Base-by-base conservation (phyloP, 179 eudicot species). In the Corrigiola litoralis region DNA sequence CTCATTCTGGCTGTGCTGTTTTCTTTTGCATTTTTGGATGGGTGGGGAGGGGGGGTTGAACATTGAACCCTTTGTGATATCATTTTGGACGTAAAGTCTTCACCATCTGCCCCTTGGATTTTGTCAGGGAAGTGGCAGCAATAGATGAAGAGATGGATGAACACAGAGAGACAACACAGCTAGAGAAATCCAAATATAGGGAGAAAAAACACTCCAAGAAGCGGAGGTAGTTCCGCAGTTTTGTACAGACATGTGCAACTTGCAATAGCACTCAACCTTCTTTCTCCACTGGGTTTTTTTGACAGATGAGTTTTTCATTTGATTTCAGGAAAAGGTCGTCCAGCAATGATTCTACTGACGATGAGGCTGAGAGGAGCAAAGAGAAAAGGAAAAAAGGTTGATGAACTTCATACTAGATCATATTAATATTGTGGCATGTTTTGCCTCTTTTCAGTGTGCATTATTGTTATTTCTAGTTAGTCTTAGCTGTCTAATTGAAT, bases 351-450 rank as follows among this genome's bases (percentile, higher is more conserved):
- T 71, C 75, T 62, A 45, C 67, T 24, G 82, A 69, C 48, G 36
- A 60, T 4, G 82, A 80, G 27, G 34, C 48, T 50, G 42, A 65
- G 25, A 81, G 69, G 50, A 68, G 74, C 70, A 78, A 70, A 56
- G 79, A 66, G 55, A 74, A 70, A 45, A 52, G 62, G 79, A 71
- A 66, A 74, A 86, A 80, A 89, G 97, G 97, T 85, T 61, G 3
- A 11, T 7, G 6, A 18, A 5, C 50, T 44, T 52, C 57, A 58
- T 0, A 11, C 27, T 62, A 52, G 48, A 38, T n/a, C n/a, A n/a
- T 50, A 46, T 23, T 45, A 25, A 61, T 52, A 7, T 10, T 17
- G 23, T 53, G 46, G 51, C 44, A 14, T 21, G 29, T 53, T 54
- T 50, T 12, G 21, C 29, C 2, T 4, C 44, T 17, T n/a, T n/a